Base-by-base conservation (phyloP, 306 rosid species). In the Astragalus glycyphyllos region DNA sequence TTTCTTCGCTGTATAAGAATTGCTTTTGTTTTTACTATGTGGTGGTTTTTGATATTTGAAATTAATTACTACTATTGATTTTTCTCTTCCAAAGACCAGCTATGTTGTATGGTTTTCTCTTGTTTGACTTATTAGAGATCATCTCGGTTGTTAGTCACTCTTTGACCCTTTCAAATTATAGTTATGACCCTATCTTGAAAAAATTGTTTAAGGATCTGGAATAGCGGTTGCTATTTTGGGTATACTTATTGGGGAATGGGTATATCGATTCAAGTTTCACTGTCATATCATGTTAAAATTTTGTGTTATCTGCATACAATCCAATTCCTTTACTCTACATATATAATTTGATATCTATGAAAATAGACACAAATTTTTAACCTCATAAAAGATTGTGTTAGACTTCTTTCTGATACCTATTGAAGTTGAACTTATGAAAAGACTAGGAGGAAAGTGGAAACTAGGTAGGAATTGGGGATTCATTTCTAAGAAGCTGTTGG, bases 101-200 rank as follows among this genome's bases (percentile, higher is more conserved):
- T 23, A 58, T 11, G 5, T 42, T 16, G 46, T 42, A 7, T 17
- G 65, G 16, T 26, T 51, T 23, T 4, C 45, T 65, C 42, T 45
- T 23, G n/a, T 26, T 72, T 71, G 53, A 77, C 31, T 58, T 8
- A 20, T 37, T 4, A 2, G 12, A 42, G 75, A 58, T 64, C 11
- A 16, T 65, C 50, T 46, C 13, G 2, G 37, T 14, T 26, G 4
- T 65, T 40, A 42, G 23, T 20, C 23, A 20, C 3, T 69, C 14
- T 35, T 68, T 32, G 10, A 26, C 56, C 17, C 48, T 20, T 8
- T n/a, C 5, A 7, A n/a, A 49, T 63, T 55, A 58, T 58, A 54
- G 7, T 6, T 14, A 15, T 58, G 15, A 11, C 2, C 13, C n/a
- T 59, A 15, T 11, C 41, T n/a, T 4, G 8, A 5, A 53, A 51